Conservation (phyloP, 225 moss, liverwort and hornwort genomes). For the Antitrichia curtipendula region DNA sequence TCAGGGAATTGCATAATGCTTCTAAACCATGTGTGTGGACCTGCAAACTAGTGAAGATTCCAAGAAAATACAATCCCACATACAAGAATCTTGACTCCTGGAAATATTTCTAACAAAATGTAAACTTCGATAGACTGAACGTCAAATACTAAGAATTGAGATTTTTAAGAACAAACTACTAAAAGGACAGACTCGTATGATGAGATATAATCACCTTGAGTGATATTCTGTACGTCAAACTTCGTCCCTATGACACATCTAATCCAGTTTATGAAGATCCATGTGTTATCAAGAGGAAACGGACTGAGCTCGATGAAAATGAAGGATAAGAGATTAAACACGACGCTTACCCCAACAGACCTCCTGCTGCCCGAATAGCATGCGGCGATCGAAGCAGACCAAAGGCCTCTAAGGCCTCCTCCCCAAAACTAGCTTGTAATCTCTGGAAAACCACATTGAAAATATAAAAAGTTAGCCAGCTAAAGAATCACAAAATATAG, state of each 20-base stretch:
- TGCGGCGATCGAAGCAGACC: constrained; percentile 31
- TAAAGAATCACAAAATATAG: not conserved
- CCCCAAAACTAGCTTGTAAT: constrained; percentile 53
- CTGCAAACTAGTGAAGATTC: not conserved
- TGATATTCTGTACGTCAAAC: not conserved
- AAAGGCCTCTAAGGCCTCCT: constrained; percentile 33
- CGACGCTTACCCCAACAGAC: constrained; percentile 52
- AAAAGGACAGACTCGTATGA: not conserved
- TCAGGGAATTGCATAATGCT: not conserved
- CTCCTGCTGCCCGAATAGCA: constrained; percentile 60
- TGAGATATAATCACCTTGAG: not conserved
- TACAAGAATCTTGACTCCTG: not conserved
- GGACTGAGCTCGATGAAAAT: not conserved
- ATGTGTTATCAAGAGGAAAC: not conserved
- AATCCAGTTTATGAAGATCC: not conserved
- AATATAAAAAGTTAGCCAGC: not conserved
- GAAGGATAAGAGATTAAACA: not conserved
- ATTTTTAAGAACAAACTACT: not conserved
- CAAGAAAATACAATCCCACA: not conserved
- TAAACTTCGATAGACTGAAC: not conserved
- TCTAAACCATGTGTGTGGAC: not conserved
- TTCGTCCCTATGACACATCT: not conserved
- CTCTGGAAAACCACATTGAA: constrained; percentile 15
- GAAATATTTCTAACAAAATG: not conserved
- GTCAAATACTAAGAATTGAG: not conserved